Conservation (phyloP, 495 filamentous ascomycete species). For the Pseudomonodictys pantanalensis region DNA sequence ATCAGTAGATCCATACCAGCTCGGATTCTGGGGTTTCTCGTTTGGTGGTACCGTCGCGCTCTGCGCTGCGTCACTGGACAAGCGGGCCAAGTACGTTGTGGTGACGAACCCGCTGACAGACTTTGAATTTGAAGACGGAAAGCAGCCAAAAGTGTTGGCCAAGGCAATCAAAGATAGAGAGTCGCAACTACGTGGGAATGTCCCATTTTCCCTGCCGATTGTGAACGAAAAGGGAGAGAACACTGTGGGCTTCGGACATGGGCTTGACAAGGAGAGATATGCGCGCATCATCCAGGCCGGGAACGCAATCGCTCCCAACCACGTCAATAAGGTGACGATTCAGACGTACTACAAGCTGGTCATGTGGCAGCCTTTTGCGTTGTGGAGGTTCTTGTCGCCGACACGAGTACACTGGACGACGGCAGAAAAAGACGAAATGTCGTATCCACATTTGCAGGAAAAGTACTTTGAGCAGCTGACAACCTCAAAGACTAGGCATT, state of each 20-base stretch:
- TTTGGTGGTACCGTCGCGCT: neutral
- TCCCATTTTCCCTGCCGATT: neutral
- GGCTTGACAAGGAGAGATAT: neutral
- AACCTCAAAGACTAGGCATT: neutral
- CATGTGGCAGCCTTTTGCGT: neutral
- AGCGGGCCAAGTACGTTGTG: neutral
- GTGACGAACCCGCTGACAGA: neutral
- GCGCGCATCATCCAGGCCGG: neutral
- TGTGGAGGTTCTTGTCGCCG: neutral
- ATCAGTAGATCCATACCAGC: neutral
- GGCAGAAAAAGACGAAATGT: neutral
- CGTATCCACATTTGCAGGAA: neutral
- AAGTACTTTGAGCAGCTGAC: neutral
- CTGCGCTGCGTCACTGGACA: neutral
- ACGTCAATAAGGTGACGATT: neutral
- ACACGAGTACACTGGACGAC: neutral
- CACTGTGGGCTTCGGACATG: neutral
- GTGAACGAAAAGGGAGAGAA: neutral
- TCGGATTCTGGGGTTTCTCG: neutral
- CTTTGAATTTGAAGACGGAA: neutral
- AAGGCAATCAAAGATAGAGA: constrained; percentile 2
- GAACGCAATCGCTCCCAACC: neutral
- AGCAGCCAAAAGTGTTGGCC: neutral
- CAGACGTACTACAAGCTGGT: constrained; percentile 2
- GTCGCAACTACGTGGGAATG: neutral